phyloP scores from a whole-genome alignment of 2,329 filamentous ascomycete genomes.

The Orbilia oligospora region DNA sequence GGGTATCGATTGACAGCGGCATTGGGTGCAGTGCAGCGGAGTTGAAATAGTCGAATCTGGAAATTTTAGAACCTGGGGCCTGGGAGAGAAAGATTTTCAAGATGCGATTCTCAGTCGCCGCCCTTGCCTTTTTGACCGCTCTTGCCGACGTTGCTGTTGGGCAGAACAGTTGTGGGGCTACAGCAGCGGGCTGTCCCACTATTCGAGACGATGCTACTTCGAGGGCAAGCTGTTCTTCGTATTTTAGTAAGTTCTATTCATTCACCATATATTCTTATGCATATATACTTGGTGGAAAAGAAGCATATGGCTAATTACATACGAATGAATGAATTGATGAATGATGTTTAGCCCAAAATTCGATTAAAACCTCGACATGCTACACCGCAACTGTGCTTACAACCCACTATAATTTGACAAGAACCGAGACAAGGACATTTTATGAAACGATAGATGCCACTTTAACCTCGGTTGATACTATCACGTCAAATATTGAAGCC shows the following conservation, averaged over 20 bases:
- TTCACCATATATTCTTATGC: no score
- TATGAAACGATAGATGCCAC: background rate
- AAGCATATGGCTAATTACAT: background rate
- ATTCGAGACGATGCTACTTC: conserved; percentile 1
- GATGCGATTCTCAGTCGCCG: conserved; percentile 7
- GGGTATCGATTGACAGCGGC: conserved; percentile 15
- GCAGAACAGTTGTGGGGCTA: conserved; percentile 7
- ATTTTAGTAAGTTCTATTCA: conserved; percentile 26
- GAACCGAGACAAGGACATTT: background rate
- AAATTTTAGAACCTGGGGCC: background rate
- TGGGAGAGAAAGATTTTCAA: background rate
- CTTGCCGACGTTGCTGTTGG: conserved; percentile 13
- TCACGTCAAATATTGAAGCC: background rate
- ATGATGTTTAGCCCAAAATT: conserved; percentile 10
- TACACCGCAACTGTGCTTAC: conserved; percentile 6
- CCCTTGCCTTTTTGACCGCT: conserved; percentile 10
- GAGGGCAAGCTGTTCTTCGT: conserved; percentile 19
- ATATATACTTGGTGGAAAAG: no score
- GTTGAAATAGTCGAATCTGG: background rate
- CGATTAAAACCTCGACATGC: conserved; percentile 16
- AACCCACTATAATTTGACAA: conserved; percentile 13
- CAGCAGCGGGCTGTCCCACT: conserved; percentile 1
- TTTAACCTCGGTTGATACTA: background rate
- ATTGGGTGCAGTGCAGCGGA: background rate
- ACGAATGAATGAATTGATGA: background rate